A percentile compares a stretch with the other conserved stretches of the same genome.
phyloP scores from a whole-genome alignment of 1,139 yeast genomes.

The Yarrowia galli region DNA sequence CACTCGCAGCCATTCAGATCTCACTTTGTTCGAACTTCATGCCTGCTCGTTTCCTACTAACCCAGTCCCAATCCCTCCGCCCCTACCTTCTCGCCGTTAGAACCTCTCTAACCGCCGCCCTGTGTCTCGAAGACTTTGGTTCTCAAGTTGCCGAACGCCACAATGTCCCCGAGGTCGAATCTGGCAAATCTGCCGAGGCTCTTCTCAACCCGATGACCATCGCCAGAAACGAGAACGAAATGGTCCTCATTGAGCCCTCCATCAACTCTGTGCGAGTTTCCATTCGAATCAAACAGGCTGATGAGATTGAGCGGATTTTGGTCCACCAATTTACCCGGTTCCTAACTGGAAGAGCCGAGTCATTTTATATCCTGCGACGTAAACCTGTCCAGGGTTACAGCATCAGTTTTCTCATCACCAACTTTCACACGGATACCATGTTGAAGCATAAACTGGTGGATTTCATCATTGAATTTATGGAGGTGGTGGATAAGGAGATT shows the following conservation, averaged over 20 bases:
- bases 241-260: constrained; percentile 90
- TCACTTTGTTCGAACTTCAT: neutral
- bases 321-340: constrained; percentile 95
- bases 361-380: constrained; percentile 89
- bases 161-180: constrained; percentile 96
- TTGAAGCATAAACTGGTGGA: constrained; percentile 94
- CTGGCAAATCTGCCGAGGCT: constrained; percentile 78
- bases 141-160: constrained; percentile 97
- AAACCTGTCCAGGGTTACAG: constrained; percentile 91
- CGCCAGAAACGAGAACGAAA: constrained; percentile 92
- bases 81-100: constrained; percentile 96
- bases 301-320: constrained; percentile 91
- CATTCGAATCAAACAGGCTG: constrained; percentile 94
- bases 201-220: constrained; percentile 87
- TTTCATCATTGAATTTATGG: constrained; percentile 97
- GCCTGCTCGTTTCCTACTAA: constrained; percentile 50
- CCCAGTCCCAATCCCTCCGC: constrained; percentile 81
- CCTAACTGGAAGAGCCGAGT: constrained; percentile 93
- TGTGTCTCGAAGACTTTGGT: constrained; percentile 91
- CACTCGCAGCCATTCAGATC: too few species aligned
- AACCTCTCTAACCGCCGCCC: constrained; percentile 92
- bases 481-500: constrained; percentile 97
- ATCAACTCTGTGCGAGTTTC: constrained; percentile 87
- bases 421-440: constrained; percentile 95
- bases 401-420: constrained; percentile 90